Base-by-base conservation (phyloP, 805 yeast genomes). In the Wickerhamomyces kurtzmanii region DNA sequence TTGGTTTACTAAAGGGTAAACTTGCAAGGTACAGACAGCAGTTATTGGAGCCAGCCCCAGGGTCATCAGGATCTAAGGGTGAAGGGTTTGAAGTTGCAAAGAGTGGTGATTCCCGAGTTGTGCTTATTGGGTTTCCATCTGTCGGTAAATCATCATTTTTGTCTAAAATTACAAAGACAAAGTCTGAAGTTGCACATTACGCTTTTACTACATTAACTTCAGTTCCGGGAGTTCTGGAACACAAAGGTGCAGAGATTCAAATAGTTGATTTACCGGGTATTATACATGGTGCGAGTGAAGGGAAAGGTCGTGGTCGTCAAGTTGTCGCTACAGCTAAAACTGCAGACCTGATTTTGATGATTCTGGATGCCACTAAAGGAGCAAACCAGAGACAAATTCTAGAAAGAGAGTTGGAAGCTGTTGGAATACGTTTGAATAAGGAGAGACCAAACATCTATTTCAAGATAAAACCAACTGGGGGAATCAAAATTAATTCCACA, bases 181-280 rank as follows among this genome's bases (percentile, higher is more conserved):
- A 84, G 53, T 81, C 95, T 1, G 97, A 86, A 52, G 82, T 94
- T 29, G 98, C 97, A 5, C 83, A 78, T 27, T 89, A 91, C 49
- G 91, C 94, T 29, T 89, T 89, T 66, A 89, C 98, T 6, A 89
- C 98, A 0, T 68, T 89, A 51, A 89, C 98, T 0, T 85, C 96
- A 1, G 96, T 89, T 13, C 96, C 97, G 0, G 96, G 97, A 26
- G 94, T 91, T 9, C 62, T 89, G 42, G 89, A 86, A 49, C 86
- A 89, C 49, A 85, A 86, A 49, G 97, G 97, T 21, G 96, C 97
- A 1, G 96, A 87, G 47, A 86, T 89, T 37, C 98, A 89, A 58
- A 78, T 91, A 40, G 89, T 89, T n/a, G 98, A 89, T 67, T 59
- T 89, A 29, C 98, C 98, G 1, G 98, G 98, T 53, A 89, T 89